These are phyloP conservation scores for Tylopilus rubrobrunneus DNA, from an alignment of 768 basidiomycete genomes.

Conservation along the genomic window DNA sequence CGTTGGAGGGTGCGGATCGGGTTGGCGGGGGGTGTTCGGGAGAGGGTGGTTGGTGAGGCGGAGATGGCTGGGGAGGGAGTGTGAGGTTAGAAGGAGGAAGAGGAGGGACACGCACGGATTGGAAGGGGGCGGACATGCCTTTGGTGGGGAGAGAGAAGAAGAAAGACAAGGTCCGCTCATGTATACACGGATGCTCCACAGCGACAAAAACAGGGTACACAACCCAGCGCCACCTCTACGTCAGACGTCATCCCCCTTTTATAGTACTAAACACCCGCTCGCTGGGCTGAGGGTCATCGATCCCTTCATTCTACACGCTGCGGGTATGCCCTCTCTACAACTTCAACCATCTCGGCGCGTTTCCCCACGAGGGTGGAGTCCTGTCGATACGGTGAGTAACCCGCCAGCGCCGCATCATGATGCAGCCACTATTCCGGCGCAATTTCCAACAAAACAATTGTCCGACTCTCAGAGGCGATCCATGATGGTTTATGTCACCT, in stretches of 20 bases:
- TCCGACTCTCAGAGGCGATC: no score
- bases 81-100: no score
- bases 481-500: not conserved
- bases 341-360: no score
- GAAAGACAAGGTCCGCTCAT: constrained; percentile 17
- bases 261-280: constrained; percentile 3
- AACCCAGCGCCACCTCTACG: constrained; percentile 29
- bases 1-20: constrained; percentile 51
- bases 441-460: no score
- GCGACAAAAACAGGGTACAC: constrained; percentile 33
- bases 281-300: not conserved
- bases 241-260: constrained; percentile 32
- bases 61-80: constrained; percentile 11
- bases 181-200: constrained; percentile 32
- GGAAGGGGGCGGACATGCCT: constrained; percentile 15
- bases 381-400: no score
- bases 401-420: no score
- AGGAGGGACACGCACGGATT: constrained; percentile 1
- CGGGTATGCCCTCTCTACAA: no score
- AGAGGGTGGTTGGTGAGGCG: not conserved
- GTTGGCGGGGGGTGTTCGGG: constrained; percentile 4
- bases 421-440: no score
- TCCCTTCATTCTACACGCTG: no score
- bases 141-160: constrained; percentile 1
- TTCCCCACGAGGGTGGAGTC: no score